Conservation (phyloP, 2,329 filamentous ascomycete species). For the Scedosporium dehoogii region DNA sequence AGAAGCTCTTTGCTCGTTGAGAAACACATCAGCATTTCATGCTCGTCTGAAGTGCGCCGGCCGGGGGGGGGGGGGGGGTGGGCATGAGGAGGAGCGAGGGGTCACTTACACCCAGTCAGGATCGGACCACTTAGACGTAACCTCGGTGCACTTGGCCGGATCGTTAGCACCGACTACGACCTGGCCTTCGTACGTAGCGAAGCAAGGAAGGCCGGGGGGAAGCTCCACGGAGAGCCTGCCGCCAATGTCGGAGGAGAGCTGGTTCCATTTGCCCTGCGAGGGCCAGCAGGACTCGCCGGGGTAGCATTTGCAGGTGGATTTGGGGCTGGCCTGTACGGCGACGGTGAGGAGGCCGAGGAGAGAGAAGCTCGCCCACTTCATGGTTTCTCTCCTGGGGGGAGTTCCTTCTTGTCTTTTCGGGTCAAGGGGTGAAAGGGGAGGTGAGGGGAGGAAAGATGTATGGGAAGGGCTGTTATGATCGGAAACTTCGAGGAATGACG, state of each 20-base stretch:
- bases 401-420: not conserved
- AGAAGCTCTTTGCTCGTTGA: slow-evolving; percentile 15
- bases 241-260: slow-evolving; percentile 39
- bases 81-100: too few relatives aligned
- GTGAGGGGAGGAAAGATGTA: not conserved
- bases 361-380: not conserved
- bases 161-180: not conserved
- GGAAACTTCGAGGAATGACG: not conserved
- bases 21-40: not conserved
- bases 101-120: slow-evolving; percentile 5
- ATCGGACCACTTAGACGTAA: slow-evolving; percentile 23
- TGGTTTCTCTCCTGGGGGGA: not conserved
- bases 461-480: not conserved
- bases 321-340: not conserved
- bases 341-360: not conserved
- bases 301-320: slow-evolving; percentile 28
- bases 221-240: slow-evolving; percentile 41
- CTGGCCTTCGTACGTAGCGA: slow-evolving; percentile 33
- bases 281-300: slow-evolving; percentile 48
- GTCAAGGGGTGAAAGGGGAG: not conserved
- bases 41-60: too few relatives aligned
- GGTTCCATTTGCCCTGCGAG: slow-evolving; percentile 29
- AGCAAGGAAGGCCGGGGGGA: slow-evolving; percentile 43
- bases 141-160: slow-evolving; percentile 23
- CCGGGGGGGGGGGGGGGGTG: too few relatives aligned